A percentile compares a stretch with the other conserved stretches of the same genome.
phyloP scores from a whole-genome alignment of 2,329 filamentous ascomycete species.

The Beauveria asiatica region DNA sequence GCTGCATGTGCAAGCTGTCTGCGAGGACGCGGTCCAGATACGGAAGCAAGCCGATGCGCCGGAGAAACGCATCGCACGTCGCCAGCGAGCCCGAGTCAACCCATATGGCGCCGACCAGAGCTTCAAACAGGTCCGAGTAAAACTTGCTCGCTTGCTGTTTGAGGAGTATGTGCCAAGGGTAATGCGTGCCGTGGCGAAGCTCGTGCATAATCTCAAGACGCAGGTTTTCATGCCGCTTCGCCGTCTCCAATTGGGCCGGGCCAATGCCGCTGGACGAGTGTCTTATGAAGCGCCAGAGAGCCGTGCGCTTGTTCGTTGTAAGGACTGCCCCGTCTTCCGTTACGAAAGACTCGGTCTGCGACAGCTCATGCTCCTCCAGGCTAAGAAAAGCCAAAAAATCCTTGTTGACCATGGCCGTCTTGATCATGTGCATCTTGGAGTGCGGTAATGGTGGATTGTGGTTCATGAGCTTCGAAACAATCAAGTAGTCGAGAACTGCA shows the following conservation, averaged over 20 bases:
- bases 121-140: slow-evolving; percentile 77
- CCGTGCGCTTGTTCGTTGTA: slow-evolving; percentile 21
- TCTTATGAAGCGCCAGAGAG: slow-evolving; percentile 64
- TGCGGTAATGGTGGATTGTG: slow-evolving; percentile 33
- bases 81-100: slow-evolving; percentile 63
- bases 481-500: slow-evolving; percentile 69
- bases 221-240: slow-evolving; percentile 38
- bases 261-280: slow-evolving; percentile 42
- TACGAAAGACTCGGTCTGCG: slow-evolving; percentile 15
- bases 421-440: slow-evolving; percentile 64
- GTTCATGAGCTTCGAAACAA: slow-evolving; percentile 55
- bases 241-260: slow-evolving; percentile 34
- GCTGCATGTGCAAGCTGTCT: slow-evolving; percentile 46
- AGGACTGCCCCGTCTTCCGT: slow-evolving; percentile 13
- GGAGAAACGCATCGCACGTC: slow-evolving; percentile 51
- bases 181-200: slow-evolving; percentile 42
- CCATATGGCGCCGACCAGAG: slow-evolving; percentile 72
- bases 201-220: slow-evolving; percentile 39
- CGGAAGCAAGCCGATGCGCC: slow-evolving; percentile 54
- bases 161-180: slow-evolving; percentile 70
- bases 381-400: slow-evolving; percentile 71
- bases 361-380: slow-evolving; percentile 42
- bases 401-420: slow-evolving; percentile 69
- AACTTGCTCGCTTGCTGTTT: slow-evolving; percentile 63
- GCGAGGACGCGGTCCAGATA: slow-evolving; percentile 55